Base-by-base conservation (phyloP, 208 protist species). In the Acanthamoeba culbertsoni region DNA sequence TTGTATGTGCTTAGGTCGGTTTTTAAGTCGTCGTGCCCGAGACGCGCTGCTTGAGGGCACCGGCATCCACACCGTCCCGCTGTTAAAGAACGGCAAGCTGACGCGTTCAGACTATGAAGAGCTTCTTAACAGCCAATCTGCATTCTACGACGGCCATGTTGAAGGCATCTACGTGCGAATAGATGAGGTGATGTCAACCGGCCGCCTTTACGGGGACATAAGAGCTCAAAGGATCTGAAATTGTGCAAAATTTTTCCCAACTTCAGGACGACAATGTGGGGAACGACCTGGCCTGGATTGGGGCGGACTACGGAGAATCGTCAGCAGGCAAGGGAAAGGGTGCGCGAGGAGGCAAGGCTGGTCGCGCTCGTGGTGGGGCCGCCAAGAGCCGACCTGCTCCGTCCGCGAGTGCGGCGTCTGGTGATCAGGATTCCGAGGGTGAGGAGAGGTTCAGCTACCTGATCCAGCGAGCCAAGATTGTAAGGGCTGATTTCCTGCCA, bases 101-200 rank as follows among this genome's bases (percentile, higher is more conserved):
- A 43, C 46, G n/a, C 43, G 77, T 23, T 20, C 43, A 26, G 62
- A 92, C 31, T 59, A 62, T 28, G 62, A 77, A 28, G 45, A 51
- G 62, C 59, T 77, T 1, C 46, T 92, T 18, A 53, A 92, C 31
- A 92, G 42, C 42, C 20, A 46, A 37, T 71, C 55, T 40, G 43
- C 62, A 4, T 92, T 77, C 48, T 20, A 77, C 46, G 55, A 51
- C 28, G 86, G 62, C 62, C 12, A 42, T 2, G 62, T 77, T 3
- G 86, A 92, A n/a, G 86, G 86, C 45, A 33, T 92, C 62, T 92
- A 92, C 62, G 59, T 92, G 1, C 86, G 86, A 14, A 53, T 92
- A 26, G 86, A 92, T n/a, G 68, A 77, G 68, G 68, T 77, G 46
- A 18, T 8, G 28, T 26, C 51, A 59, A 14, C 23, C 23, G 14